Percentiles rank a stretch among this genome's conserved stretches.
These are phyloP conservation scores for Glycine soja DNA, from an alignment of 306 rosid species.

Conservation along the genomic window DNA sequence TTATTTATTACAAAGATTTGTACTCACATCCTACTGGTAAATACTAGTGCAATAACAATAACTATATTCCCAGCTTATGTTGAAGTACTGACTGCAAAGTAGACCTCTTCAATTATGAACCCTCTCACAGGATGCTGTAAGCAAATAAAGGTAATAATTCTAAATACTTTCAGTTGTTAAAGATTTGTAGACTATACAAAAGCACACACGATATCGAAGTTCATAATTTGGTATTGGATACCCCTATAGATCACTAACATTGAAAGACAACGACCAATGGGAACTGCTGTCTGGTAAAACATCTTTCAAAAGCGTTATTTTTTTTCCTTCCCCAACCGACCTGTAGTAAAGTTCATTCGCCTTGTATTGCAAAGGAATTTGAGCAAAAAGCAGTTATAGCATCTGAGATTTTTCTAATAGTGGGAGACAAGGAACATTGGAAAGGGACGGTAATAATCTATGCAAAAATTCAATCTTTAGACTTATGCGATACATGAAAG, in stretches of 20 bases:
- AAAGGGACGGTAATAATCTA: constrained; percentile 12
- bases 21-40: background rate
- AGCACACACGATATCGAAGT: constrained; percentile 11
- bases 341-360: background rate
- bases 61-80: background rate
- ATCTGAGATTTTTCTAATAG: constrained; percentile 22
- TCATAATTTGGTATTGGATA: constrained; percentile 27
- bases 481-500: background rate
- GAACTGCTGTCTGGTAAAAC: background rate
- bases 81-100: background rate
- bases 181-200: constrained; percentile 4
- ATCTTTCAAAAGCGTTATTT: background rate
- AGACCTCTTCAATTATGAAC: constrained; percentile 1
- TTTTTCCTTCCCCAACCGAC: no score
- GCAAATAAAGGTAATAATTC: background rate
- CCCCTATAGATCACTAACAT: background rate
- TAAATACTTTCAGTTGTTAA: background rate
- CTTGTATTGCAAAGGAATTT: constrained; percentile 28
- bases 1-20: background rate
- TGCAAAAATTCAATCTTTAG: constrained; percentile 35
- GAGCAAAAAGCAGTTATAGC: constrained; percentile 16
- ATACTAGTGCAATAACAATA: background rate
- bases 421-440: constrained; percentile 28
- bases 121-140: background rate
- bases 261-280: background rate